phyloP scores from a whole-genome alignment of 768 basidiomycete species.

The Suillus tomentosus region DNA sequence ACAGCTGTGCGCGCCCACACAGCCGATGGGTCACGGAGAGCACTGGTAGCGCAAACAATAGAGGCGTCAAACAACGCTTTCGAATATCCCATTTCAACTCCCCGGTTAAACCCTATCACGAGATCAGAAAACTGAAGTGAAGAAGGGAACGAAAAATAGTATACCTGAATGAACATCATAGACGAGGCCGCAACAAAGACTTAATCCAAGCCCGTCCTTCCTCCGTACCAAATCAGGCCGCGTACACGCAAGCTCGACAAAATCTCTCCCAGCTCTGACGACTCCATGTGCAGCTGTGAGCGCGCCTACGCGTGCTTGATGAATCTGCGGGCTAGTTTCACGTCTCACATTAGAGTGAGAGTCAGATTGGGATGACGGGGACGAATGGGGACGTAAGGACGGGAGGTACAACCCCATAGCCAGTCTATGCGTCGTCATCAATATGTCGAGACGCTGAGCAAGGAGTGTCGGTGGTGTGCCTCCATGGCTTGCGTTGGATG shows the following conservation, averaged over 20 bases:
- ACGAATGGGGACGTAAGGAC: conserved; percentile 46
- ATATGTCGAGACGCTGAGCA: conserved; percentile 60
- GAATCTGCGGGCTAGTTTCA: conserved; percentile 30
- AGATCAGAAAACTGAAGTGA: not conserved
- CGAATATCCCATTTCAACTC: conserved; percentile 4
- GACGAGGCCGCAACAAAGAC: conserved; percentile 3
- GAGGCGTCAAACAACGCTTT: conserved; percentile 68
- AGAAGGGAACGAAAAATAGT: not conserved
- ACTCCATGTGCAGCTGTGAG: conserved; percentile 61
- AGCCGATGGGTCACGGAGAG: conserved; percentile 51
- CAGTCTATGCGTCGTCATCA: conserved; percentile 59
- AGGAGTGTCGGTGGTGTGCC: conserved; percentile 39
- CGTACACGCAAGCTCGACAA: not conserved
- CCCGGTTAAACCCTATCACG: not conserved
- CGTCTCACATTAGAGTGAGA: conserved; percentile 9
- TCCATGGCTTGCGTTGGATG: conserved; percentile 20
- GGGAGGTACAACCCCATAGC: conserved; percentile 70
- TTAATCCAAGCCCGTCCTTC: conserved; percentile 5
- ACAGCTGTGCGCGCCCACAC: conserved; percentile 51
- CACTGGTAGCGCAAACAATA: conserved; percentile 63
- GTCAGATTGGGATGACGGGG: conserved; percentile 19
- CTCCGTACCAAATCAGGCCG: conserved; percentile 4
- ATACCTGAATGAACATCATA: conserved; percentile 1
- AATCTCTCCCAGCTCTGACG: not conserved
- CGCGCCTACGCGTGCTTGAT: conserved; percentile 57